These are phyloP conservation scores for Cichorium intybus DNA, from an alignment of 140 eudicot genomes.

Conservation along the genomic window DNA sequence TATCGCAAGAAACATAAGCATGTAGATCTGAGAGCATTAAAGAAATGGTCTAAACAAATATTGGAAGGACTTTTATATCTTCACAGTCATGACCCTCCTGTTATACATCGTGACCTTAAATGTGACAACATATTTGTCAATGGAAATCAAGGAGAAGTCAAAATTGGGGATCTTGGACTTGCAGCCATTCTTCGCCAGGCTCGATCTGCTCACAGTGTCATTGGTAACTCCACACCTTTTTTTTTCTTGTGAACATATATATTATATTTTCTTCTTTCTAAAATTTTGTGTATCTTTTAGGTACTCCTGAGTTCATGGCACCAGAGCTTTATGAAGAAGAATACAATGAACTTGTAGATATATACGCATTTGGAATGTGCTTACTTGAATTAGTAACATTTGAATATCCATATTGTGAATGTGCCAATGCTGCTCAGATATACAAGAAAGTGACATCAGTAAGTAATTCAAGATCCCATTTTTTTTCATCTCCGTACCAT, in stretches of 20 bases:
- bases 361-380: slow-evolving; percentile 99
- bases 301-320: slow-evolving; percentile 99
- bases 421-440: slow-evolving; percentile 95
- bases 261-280: not conserved
- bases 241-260: not conserved
- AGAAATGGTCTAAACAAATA: slow-evolving; percentile 96
- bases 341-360: slow-evolving; percentile 93
- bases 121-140: slow-evolving; percentile 94
- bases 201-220: slow-evolving; percentile 94
- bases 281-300: slow-evolving; percentile 30
- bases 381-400: slow-evolving; percentile 90
- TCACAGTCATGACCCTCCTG: slow-evolving; percentile 97
- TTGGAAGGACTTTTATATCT: slow-evolving; percentile 93
- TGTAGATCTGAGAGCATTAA: slow-evolving; percentile 88
- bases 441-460: slow-evolving; percentile 94
- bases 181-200: slow-evolving; percentile 89
- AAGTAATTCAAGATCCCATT: slow-evolving; percentile 30
- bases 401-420: slow-evolving; percentile 91
- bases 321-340: slow-evolving; percentile 98
- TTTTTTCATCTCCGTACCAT: not conserved
- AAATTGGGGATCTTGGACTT: slow-evolving; percentile 91
- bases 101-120: slow-evolving; percentile 93
- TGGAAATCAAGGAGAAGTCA: slow-evolving; percentile 97
- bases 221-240: slow-evolving; percentile 50
- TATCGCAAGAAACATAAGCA: slow-evolving; percentile 93